Conservation (phyloP, 331 rosid genomes). For the Quercus lobata region DNA sequence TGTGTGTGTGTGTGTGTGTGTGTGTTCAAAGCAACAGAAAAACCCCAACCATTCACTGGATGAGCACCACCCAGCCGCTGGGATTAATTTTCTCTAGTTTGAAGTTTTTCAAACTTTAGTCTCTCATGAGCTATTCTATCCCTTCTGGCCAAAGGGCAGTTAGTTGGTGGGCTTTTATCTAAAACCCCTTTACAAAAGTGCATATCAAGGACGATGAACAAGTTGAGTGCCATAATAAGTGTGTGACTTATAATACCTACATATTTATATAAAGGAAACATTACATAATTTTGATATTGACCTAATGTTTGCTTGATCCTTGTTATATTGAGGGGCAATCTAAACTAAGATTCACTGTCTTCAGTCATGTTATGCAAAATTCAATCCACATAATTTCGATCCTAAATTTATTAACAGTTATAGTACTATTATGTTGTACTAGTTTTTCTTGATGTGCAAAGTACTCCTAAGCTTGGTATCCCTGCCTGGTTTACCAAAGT, state of each 20-base stretch:
- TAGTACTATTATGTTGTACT: background rate
- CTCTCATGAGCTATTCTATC: background rate
- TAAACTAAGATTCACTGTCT: background rate
- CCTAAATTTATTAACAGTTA: background rate
- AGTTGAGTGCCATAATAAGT: background rate
- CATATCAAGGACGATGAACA: background rate
- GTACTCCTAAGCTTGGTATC: background rate
- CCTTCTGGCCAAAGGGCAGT: background rate
- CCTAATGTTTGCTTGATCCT: background rate
- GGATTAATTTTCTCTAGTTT: background rate
- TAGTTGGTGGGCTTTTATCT: slow-evolving; percentile 4
- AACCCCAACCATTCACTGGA: background rate
- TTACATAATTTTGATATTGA: background rate
- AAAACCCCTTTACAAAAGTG: background rate
- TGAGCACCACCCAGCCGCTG: background rate
- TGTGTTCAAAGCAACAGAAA: background rate
- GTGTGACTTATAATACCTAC: background rate
- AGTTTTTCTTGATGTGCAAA: background rate
- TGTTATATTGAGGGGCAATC: background rate
- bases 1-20: background rate
- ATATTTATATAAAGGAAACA: background rate
- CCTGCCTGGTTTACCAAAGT: background rate
- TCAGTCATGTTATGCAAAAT: background rate
- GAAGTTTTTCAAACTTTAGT: background rate
- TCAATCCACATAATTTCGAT: background rate